Evolutionary conservation across 164 flowering plant genomes (phyloP).

Genomic region (Berberis vulgaris): DNA sequence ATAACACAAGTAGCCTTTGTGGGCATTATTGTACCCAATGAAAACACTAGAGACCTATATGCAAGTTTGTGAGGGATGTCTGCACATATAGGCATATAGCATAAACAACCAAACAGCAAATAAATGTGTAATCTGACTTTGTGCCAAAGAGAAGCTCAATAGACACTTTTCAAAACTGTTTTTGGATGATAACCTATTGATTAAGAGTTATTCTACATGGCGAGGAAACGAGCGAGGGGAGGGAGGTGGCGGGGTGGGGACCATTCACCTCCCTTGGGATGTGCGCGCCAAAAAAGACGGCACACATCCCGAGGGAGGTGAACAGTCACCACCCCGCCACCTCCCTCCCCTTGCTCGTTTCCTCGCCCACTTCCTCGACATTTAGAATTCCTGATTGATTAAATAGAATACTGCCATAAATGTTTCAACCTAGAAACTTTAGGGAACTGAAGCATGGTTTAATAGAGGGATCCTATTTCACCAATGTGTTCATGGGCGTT

Average conservation of each 20-base stretch:
- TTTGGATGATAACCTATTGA: too few species aligned
- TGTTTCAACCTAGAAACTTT: background rate
- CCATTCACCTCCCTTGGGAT: too few species aligned
- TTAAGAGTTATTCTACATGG: too few species aligned
- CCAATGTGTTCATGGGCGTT: conserved; percentile 3
- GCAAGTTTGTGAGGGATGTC: background rate
- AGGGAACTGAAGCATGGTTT: background rate
- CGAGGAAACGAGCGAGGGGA: too few species aligned
- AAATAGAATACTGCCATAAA: background rate
- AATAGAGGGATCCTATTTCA: conserved; percentile 1
- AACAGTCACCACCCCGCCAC: too few species aligned
- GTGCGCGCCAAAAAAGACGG: too few species aligned
- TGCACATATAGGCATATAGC: background rate
- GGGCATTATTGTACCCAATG: background rate
- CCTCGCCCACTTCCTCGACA: too few species aligned
- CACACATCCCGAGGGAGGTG: too few species aligned
- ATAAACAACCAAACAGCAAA: background rate
- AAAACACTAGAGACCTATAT: background rate
- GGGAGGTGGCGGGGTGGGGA: too few species aligned
- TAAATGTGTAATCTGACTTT: background rate
- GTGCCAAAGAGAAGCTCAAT: background rate
- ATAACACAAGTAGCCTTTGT: background rate
- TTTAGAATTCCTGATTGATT: too few species aligned
- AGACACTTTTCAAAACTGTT: background rate
- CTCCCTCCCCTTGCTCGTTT: too few species aligned